Conservation (phyloP, 2,329 filamentous ascomycete genomes). For the Arthroderma sp. region DNA sequence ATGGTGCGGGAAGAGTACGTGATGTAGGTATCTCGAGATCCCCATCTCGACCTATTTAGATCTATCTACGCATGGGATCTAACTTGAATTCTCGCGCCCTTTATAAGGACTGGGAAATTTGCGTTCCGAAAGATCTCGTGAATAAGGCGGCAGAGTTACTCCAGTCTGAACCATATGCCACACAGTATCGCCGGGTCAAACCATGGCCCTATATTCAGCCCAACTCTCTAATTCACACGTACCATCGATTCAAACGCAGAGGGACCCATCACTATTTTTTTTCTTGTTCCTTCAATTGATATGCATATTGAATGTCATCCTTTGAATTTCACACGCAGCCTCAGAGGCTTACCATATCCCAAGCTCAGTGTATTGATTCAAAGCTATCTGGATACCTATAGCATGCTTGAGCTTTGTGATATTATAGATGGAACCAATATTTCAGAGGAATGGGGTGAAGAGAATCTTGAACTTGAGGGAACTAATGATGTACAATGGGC, state of each 20-base stretch:
- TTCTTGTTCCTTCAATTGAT: conserved; percentile 17
- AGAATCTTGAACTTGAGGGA: conserved; percentile 16
- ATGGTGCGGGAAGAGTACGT: conserved; percentile 17
- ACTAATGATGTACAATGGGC: conserved; percentile 18
- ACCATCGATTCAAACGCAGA: conserved; percentile 18
- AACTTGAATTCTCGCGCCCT: conserved; percentile 1
- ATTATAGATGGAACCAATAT: conserved; percentile 19
- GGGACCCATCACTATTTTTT: conserved; percentile 17
- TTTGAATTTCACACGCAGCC: conserved; percentile 16
- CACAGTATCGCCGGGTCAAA: conserved; percentile 13
- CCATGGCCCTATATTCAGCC: conserved; percentile 13
- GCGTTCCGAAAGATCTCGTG: conserved; percentile 15
- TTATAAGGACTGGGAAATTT: conserved; percentile 18
- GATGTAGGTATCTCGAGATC: conserved; percentile 13
- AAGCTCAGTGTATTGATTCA: conserved; percentile 18
- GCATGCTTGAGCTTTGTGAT: conserved; percentile 17
- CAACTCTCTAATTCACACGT: conserved; percentile 16
- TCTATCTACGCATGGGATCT: conserved; percentile 6
- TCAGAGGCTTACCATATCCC: conserved; percentile 18
- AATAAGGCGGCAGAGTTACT: conserved; percentile 15
- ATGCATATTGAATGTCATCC: conserved; percentile 15
- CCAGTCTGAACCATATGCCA: conserved; percentile 13
- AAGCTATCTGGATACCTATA: conserved; percentile 17
- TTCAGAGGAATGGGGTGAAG: conserved; percentile 18
- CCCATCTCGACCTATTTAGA: background rate